Conservation (phyloP, 306 rosid genomes). For the Pyrus pyrifolia region DNA sequence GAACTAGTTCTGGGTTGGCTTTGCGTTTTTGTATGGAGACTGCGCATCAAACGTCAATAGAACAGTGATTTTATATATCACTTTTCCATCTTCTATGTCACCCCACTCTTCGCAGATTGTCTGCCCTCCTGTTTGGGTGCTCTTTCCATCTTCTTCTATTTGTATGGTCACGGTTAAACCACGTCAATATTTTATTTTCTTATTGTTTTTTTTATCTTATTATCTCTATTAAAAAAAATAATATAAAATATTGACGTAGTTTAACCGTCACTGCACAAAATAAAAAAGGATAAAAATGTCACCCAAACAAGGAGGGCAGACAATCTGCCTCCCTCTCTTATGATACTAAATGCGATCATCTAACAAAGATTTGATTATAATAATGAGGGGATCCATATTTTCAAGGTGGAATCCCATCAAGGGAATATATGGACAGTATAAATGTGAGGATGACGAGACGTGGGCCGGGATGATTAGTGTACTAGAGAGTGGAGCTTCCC, state of each 20-base stretch:
- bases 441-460: not conserved
- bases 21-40: constrained; percentile 15
- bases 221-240: no score
- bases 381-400: not conserved
- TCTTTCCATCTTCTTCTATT: no score
- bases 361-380: constrained; percentile 26
- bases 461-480: not conserved
- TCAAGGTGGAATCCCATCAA: not conserved
- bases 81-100: not conserved
- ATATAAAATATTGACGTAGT: no score
- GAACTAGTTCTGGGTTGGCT: constrained; percentile 26
- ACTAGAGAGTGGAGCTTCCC: not conserved
- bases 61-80: constrained; percentile 7
- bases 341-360: not conserved
- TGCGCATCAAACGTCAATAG: constrained; percentile 14
- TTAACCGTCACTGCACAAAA: no score
- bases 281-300: no score
- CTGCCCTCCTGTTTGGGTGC: no score
- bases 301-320: no score
- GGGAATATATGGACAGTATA: not conserved
- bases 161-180: no score
- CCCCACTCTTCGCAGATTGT: not conserved
- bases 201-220: no score
- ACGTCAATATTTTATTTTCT: no score
- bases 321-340: not conserved